Conservation (phyloP, 495 filamentous ascomycete species). For the Baudoinia panamericana region DNA sequence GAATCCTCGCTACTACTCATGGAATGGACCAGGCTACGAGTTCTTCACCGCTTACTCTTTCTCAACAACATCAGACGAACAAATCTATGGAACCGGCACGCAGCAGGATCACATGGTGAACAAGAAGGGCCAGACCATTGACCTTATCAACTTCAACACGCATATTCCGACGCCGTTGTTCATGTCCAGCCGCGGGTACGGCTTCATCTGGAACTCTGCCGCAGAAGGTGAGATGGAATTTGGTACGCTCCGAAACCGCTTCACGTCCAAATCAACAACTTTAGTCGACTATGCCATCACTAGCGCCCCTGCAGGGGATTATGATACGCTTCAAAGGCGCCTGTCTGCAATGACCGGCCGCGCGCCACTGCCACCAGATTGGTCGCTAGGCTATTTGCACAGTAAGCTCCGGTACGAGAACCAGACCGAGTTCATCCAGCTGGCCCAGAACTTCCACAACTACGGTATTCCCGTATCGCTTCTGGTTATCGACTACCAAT, state of each 20-base stretch:
- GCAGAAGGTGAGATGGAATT: constrained; percentile 12
- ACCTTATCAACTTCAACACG: constrained; percentile 14
- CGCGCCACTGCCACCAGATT: constrained; percentile 5
- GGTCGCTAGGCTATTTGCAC: constrained; percentile 9
- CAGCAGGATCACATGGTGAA: constrained; percentile 11
- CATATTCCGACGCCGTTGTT: constrained; percentile 11
- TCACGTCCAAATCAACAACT: constrained; percentile 10
- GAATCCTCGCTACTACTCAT: constrained; percentile 10
- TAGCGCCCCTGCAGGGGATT: constrained; percentile 8
- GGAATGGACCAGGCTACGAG: constrained; percentile 11
- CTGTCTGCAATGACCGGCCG: constrained; percentile 10
- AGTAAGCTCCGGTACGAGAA: constrained; percentile 12
- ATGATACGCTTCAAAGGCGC: constrained; percentile 7
- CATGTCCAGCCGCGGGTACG: constrained; percentile 13
- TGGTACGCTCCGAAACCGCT: constrained; percentile 2
- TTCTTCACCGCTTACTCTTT: constrained; percentile 9
- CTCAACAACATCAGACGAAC: constrained; percentile 8
- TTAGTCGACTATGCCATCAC: constrained; percentile 12
- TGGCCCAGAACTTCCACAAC: constrained; percentile 10
- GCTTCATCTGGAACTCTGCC: constrained; percentile 13
- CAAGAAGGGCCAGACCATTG: constrained; percentile 12
- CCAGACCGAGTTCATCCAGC: constrained; percentile 6
- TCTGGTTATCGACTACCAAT: constrained; percentile 13
- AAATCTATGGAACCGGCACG: constrained; percentile 13
- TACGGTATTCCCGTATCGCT: constrained; percentile 11